These are phyloP conservation scores for Leptographium wingfieldii DNA, from an alignment of 2,329 filamentous ascomycete species.

Conservation along the genomic window DNA sequence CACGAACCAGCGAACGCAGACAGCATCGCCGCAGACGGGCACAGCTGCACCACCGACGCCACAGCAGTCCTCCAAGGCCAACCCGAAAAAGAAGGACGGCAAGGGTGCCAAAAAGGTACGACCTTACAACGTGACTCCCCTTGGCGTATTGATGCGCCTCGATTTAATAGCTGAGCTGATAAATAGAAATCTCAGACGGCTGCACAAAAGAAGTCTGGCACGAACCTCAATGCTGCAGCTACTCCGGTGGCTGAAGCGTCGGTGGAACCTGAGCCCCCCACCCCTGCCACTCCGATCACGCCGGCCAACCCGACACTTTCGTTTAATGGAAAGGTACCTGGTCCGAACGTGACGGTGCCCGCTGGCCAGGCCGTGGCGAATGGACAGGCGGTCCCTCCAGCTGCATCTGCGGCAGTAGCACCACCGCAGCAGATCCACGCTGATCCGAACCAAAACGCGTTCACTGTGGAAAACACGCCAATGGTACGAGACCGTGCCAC, in stretches of 20 bases:
- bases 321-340: conserved; percentile 31
- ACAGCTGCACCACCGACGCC: conserved; percentile 65
- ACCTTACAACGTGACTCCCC: neutral
- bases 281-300: conserved; percentile 52
- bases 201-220: conserved; percentile 51
- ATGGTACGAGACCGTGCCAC: conserved; percentile 21
- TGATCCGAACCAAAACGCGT: conserved; percentile 34
- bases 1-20: conserved; percentile 40
- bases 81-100: conserved; percentile 64
- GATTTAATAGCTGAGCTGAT: conserved; percentile 1
- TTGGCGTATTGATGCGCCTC: neutral
- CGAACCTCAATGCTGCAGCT: conserved; percentile 36
- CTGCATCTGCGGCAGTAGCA: conserved; percentile 29
- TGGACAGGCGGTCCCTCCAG: conserved; percentile 30
- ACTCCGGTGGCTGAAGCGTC: conserved; percentile 45
- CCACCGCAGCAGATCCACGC: conserved; percentile 28
- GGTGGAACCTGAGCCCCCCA: conserved; percentile 44
- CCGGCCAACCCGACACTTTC: conserved; percentile 35
- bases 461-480: conserved; percentile 29
- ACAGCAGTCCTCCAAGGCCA: conserved; percentile 57
- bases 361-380: conserved; percentile 23
- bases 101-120: conserved; percentile 57
- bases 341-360: conserved; percentile 24
- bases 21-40: conserved; percentile 50
- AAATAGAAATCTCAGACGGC: conserved; percentile 28